A percentile compares a stretch with the other conserved stretches of the same genome.
These are phyloP conservation scores for Dioszegia crocea DNA, from an alignment of 768 basidiomycete species.

Conservation along the genomic window DNA sequence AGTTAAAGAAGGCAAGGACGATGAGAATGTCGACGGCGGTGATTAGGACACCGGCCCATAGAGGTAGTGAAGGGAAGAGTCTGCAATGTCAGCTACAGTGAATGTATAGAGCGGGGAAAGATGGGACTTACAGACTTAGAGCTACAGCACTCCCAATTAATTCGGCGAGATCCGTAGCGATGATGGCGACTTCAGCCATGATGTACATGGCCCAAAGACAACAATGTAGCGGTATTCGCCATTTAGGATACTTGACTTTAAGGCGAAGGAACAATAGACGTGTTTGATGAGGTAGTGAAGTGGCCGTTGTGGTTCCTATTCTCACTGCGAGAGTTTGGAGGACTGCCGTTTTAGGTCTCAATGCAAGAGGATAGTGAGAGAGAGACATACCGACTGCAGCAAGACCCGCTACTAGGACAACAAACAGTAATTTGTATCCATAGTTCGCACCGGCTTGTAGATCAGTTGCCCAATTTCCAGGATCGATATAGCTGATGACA, in stretches of 20 bases:
- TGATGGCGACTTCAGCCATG: conserved; percentile 64
- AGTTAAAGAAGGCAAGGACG: conserved; percentile 49
- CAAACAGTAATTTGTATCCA: conserved; percentile 80
- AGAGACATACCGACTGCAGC: conserved; percentile 59
- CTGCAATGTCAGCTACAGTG: conserved; percentile 21
- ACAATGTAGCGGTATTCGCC: conserved; percentile 23
- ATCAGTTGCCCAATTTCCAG: conserved; percentile 82
- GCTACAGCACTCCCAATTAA: conserved; percentile 77
- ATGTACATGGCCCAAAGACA: conserved; percentile 31
- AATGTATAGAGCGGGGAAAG: too few relatives aligned
- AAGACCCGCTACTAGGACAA: conserved; percentile 75
- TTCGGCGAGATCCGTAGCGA: conserved; percentile 76
- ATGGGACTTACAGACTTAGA: conserved; percentile 56
- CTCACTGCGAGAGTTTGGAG: conserved; percentile 77
- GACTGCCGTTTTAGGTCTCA: conserved; percentile 46
- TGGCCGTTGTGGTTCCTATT: conserved; percentile 57
- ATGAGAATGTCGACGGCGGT: conserved; percentile 49
- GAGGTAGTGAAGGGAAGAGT: conserved; percentile 48
- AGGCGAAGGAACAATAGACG: conserved; percentile 41
- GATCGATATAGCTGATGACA: conserved; percentile 53
- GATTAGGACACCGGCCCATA: conserved; percentile 50
- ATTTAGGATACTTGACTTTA: conserved; percentile 42
- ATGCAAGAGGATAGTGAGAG: neutral
- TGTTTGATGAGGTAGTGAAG: conserved; percentile 39
- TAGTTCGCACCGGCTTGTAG: conserved; percentile 78